Base-by-base conservation (phyloP, 495 filamentous ascomycete genomes). In the Hypoxylon crocopeplum region DNA sequence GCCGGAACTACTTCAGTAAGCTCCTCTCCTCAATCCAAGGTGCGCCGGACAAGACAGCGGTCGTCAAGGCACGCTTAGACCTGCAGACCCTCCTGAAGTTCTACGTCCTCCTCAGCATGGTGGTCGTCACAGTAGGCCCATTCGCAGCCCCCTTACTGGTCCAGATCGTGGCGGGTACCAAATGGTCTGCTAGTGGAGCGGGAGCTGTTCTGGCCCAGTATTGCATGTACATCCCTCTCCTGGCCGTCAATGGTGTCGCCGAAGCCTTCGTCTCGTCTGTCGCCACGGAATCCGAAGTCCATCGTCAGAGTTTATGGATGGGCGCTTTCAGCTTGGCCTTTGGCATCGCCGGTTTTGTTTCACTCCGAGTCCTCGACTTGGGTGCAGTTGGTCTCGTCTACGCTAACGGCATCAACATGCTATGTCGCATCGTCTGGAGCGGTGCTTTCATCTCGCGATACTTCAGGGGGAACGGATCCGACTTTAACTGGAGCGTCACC, bases 251-350 rank as follows among this genome's bases (percentile, higher is more conserved):
- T 67, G 94, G 94, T 33, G 85, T 97, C 22, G 84, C 86, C 1
- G 94, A 99, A 74, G 91, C 93, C 0, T 98, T 98, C 56, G 91
- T 98, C 8, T 85, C 91, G 5, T 88, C 89, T 17, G 88, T 93
- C 16, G 93, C 94, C 0, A 86, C 78, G 4, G 75, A 87, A 48
- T 57, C 72, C 1, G 80, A 97, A 42, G 80, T 99, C 12, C 82
- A 88, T 24, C 69, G 60, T 2, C 94, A 99, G 72, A 87, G 87
- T 2, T 65, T 80, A 2, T 93, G 86, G 88, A 98, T 98, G 92
- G 79, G 82, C 3, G 79, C 68, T 2, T 94, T 96, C 57, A 91
- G 87, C 11, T 74, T 79, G 1, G 85, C 81, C 4, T 98, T 96
- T 69, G 89, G 81, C 0, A 67, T 75, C 0, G 82, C 86, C 0